These are phyloP conservation scores for Oidium heveae DNA, from an alignment of 2,329 filamentous ascomycete genomes.

Conservation along the genomic window DNA sequence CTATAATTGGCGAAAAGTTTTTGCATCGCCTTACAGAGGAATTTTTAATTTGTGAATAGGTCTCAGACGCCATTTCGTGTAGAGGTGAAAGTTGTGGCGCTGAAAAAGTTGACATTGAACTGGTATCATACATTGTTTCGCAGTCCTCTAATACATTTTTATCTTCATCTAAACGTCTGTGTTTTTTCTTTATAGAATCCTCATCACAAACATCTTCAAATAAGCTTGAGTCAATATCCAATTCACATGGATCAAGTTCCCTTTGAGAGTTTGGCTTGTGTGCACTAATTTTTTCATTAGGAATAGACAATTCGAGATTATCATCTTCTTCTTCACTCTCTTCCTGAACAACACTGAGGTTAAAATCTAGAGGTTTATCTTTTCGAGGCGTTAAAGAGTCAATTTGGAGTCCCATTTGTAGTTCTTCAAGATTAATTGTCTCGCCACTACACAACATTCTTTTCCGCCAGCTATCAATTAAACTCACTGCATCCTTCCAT, in stretches of 20 bases:
- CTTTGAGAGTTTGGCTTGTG: neutral
- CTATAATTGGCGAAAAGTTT: constrained; percentile 13
- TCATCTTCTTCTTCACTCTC: constrained; percentile 9
- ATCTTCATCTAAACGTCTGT: too few species aligned
- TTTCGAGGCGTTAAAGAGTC: constrained; percentile 31
- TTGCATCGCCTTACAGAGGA: too few species aligned
- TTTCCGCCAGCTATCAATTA: constrained; percentile 83
- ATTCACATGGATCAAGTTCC: constrained; percentile 9
- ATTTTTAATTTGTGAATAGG: neutral
- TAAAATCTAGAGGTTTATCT: constrained; percentile 18
- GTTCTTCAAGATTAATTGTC: constrained; percentile 41
- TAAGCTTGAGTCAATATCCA: constrained; percentile 16
- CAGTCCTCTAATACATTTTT: too few species aligned
- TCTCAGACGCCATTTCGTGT: constrained; percentile 2
- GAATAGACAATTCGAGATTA: neutral
- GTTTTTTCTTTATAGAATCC: constrained; percentile 12
- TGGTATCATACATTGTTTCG: too few species aligned
- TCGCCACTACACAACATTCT: constrained; percentile 48
- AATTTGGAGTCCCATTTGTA: constrained; percentile 41
- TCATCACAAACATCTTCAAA: constrained; percentile 18
- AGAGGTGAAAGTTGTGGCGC: too few species aligned
- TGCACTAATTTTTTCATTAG: neutral
- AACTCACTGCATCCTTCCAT: constrained; percentile 68
- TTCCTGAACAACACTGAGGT: constrained; percentile 10
- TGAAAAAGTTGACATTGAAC: too few species aligned